Evolutionary conservation across 2,329 filamentous ascomycete species (phyloP), one percentile per base, ranked within the genome.

Genomic region (Keithomyces neogunnii): DNA sequence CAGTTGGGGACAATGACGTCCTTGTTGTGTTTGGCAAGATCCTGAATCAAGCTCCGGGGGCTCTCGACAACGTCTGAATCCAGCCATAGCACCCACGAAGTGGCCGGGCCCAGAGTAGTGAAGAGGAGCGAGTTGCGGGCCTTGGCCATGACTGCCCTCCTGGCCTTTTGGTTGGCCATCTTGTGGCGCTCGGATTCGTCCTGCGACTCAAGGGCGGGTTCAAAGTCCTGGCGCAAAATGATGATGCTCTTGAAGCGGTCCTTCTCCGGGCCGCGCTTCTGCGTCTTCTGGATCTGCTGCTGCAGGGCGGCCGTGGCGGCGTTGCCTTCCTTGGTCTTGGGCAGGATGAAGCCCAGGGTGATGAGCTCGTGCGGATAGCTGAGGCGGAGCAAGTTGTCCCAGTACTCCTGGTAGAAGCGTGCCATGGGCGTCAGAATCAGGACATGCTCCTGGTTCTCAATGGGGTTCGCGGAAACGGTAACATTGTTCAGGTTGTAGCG

Each of bases 401-500:
- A 99, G 74, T 97, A 99, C 59, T 80, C 84, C 61, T 88, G 85
- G 70, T 96, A 97, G 76, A 97, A 99, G 56, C 88, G 83, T 33
- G 89, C 87, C 71, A 99, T 84, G 8, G 93, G 93, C 1, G 93
- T 96, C 54, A 99, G 80, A 64, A 99, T 88, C 51, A 99, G 83
- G 53, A 99, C 78, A 48, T 85, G 86, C 73, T 99, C 93, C 58
- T 82, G 75, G 65, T 95, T 93, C 55, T 77, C 80, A 48, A 89
- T 74, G 2, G 93, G 89, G 57, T 87, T 79, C 48, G 77, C 67
- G 26, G 91, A 87, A 52, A 88, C 88, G 43, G 91, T 96, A 60
- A 97, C 81, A 70, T 92, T 91, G 76, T 97, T 97, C 71, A 99
- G 85, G 67, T 95, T 84, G 75, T 96, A 97, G 67, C 89, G 90